Conservation (phyloP, 148 eudicot genomes). For the Diospyros lotus region DNA sequence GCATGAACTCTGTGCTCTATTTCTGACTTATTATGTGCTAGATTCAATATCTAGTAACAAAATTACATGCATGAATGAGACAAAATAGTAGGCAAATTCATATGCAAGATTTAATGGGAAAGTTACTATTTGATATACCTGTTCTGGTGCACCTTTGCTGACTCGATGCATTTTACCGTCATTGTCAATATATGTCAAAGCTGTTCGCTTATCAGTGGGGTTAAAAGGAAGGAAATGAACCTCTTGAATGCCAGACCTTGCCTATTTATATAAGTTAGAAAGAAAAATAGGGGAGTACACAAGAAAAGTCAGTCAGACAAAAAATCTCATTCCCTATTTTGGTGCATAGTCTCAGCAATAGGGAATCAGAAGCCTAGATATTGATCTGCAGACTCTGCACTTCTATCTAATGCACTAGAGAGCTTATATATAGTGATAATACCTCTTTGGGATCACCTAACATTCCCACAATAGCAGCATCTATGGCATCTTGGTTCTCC, state of each 20-base stretch:
- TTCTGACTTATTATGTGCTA: slow-evolving; percentile 26
- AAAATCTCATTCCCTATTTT: not conserved
- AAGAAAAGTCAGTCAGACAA: not conserved
- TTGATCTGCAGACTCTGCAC: not conserved
- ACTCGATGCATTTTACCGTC: slow-evolving; percentile 32
- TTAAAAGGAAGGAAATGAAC: slow-evolving; percentile 46
- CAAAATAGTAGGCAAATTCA: not conserved
- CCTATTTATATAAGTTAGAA: slow-evolving; percentile 12
- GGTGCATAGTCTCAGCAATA: not conserved
- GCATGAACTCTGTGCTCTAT: slow-evolving; percentile 37
- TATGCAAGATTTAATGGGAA: not conserved
- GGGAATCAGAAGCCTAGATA: not conserved
- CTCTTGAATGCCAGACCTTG: slow-evolving; percentile 39
- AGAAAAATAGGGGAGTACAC: not conserved
- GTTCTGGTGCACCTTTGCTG: slow-evolving; percentile 53
- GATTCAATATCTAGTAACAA: slow-evolving; percentile 34
- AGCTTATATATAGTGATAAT: not conserved
- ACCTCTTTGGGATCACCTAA: slow-evolving; percentile 46
- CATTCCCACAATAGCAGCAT: slow-evolving; percentile 46
- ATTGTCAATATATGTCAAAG: slow-evolving; percentile 30
- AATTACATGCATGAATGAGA: slow-evolving; percentile 3
- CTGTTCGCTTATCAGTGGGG: slow-evolving; percentile 45
- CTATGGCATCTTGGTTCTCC: slow-evolving; percentile 50
- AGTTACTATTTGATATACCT: slow-evolving; percentile 18
- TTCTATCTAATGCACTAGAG: not conserved